Percentiles rank a stretch among this genome's conserved stretches.
Conservation (phyloP, 371 early-diverging fungal genomes). For the Mucor saturninus region DNA sequence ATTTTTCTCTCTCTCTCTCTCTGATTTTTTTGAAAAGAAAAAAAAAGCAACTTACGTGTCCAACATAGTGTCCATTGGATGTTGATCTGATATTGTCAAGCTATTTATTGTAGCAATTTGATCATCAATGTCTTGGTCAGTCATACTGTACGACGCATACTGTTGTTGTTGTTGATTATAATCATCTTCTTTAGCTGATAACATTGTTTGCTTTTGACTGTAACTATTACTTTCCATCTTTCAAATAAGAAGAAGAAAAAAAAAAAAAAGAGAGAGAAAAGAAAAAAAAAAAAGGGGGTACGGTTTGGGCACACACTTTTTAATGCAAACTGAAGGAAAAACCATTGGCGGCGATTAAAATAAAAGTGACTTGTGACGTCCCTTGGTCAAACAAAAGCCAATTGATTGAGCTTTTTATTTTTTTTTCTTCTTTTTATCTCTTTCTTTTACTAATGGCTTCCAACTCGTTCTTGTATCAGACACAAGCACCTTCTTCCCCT, state of each 20-base stretch:
- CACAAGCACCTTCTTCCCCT: slow-evolving; percentile 19
- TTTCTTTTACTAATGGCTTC: not conserved
- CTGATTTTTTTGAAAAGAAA: not conserved
- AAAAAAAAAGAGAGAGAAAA: slow-evolving; percentile 2
- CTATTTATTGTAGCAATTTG: slow-evolving; percentile 35
- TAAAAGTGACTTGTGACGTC: not conserved
- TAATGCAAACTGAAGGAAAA: slow-evolving; percentile 1
- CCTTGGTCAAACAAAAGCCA: no score
- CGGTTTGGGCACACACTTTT: not conserved
- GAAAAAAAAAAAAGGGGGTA: slow-evolving; percentile 9
- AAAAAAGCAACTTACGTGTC: slow-evolving; percentile 32
- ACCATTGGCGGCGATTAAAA: not conserved
- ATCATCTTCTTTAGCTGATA: slow-evolving; percentile 8
- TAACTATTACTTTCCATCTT: slow-evolving; percentile 1
- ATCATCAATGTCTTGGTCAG: slow-evolving; percentile 31
- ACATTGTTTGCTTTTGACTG: not conserved
- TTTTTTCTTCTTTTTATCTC: not conserved
- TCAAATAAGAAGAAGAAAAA: not conserved
- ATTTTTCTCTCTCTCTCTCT: not conserved
- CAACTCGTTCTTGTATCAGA: slow-evolving; percentile 22
- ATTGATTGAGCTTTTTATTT: no score
- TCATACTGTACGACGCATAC: not conserved
- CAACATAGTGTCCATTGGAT: slow-evolving; percentile 15
- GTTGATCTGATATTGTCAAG: slow-evolving; percentile 34
- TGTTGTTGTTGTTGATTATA: slow-evolving; percentile 5